Conservation (phyloP, 441 rosid genomes). For the Cnidoscolus chayamansa region DNA sequence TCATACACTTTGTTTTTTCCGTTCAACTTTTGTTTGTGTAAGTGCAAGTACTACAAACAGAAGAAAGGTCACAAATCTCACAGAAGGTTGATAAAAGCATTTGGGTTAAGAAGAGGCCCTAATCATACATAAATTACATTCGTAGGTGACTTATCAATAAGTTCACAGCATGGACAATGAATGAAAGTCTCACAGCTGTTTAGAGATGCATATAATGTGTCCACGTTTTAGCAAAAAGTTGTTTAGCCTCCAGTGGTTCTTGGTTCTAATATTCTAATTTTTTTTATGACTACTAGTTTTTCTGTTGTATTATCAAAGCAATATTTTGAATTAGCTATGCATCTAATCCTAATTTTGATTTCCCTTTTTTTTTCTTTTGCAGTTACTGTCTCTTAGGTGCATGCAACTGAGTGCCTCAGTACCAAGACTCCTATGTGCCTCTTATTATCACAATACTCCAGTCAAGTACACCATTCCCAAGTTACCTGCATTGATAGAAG, state of each 20-base stretch:
- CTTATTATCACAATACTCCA: conserved; percentile 7
- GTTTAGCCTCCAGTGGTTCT: not conserved
- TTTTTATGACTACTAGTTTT: not conserved
- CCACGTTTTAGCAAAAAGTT: not conserved
- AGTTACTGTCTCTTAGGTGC: not conserved
- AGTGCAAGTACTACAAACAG: not conserved
- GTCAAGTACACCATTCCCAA: conserved; percentile 14
- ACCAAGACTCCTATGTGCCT: not conserved
- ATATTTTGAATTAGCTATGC: not conserved
- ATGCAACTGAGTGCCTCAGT: not conserved
- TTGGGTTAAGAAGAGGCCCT: too few species aligned
- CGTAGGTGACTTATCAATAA: not conserved
- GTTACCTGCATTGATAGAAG: conserved; percentile 40
- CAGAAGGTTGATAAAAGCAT: too few species aligned
- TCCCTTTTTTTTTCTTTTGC: not conserved
- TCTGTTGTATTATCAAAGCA: not conserved
- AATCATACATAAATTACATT: too few species aligned
- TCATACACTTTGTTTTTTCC: not conserved
- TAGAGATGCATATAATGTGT: not conserved
- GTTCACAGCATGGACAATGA: not conserved
- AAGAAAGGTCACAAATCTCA: too few species aligned
- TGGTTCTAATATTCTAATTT: not conserved
- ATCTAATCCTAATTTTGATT: not conserved
- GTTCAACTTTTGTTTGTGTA: too few species aligned
- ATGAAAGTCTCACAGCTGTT: not conserved